Evolutionary conservation across 257 asterid genomes (phyloP).

Genomic region (Primulina huaijiensis): DNA sequence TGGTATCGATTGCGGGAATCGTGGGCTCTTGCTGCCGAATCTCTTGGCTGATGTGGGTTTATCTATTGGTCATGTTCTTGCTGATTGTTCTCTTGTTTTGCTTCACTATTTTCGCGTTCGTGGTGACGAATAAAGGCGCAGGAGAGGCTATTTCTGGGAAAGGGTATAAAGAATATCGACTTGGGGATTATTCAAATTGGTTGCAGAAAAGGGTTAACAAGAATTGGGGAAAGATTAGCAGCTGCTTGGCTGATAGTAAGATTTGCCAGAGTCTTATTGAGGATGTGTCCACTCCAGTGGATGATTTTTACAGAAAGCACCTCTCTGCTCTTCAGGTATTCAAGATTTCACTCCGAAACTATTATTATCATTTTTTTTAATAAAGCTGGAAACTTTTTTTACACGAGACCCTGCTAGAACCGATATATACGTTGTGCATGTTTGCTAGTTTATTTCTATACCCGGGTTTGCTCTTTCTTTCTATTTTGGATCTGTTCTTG

Average conservation of each 20-base stretch:
- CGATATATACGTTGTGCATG: neutral
- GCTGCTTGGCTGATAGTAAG: conserved; percentile 67
- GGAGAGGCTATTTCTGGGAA: conserved; percentile 51
- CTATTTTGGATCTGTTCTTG: no score
- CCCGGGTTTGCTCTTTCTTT: no score
- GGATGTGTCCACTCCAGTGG: conserved; percentile 33
- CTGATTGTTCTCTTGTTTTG: conserved; percentile 59
- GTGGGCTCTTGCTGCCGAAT: conserved; percentile 81
- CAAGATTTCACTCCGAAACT: neutral
- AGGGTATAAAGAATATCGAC: conserved; percentile 78
- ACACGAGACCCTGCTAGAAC: neutral
- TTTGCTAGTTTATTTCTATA: no score
- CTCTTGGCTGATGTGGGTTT: conserved; percentile 76
- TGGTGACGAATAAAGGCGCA: conserved; percentile 85
- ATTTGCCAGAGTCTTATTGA: conserved; percentile 56
- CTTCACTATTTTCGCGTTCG: conserved; percentile 89
- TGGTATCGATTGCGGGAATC: conserved; percentile 77
- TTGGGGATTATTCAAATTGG: conserved; percentile 85
- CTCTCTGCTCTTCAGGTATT: conserved; percentile 81
- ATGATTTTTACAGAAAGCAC: conserved; percentile 39
- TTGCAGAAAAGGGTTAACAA: conserved; percentile 70
- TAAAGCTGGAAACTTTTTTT: neutral
- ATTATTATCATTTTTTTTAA: neutral
- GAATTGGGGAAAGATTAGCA: conserved; percentile 60
- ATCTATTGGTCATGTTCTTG: conserved; percentile 75